Percentiles rank a stretch among this genome's conserved stretches.
Evolutionary conservation across 805 yeast genomes (phyloP).

Genomic region (Cyberlindnera suaveolens): DNA sequence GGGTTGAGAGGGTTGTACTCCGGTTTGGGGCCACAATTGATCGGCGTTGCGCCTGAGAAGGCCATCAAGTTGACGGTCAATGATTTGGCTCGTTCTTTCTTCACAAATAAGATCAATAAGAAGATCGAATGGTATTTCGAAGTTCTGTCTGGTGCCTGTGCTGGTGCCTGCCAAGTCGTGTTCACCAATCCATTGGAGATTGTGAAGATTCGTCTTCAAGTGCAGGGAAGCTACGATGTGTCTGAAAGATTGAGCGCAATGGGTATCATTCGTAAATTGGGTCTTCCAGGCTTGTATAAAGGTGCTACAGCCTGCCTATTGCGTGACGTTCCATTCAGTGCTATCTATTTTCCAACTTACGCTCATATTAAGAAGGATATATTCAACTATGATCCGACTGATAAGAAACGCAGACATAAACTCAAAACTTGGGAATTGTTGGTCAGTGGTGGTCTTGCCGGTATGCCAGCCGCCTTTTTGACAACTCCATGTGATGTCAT

Average conservation of each 20-base stretch:
- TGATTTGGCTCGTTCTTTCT: constrained; percentile 73
- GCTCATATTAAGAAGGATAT: constrained; percentile 83
- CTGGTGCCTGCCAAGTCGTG: constrained; percentile 94
- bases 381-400: constrained; percentile 74
- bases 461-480: constrained; percentile 94
- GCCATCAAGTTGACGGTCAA: constrained; percentile 94
- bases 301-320: constrained; percentile 88
- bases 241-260: constrained; percentile 41
- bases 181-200: constrained; percentile 96
- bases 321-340: constrained; percentile 95
- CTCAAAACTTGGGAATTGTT: constrained; percentile 81
- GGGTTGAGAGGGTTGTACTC: constrained; percentile 85
- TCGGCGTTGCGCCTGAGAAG: constrained; percentile 98
- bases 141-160: constrained; percentile 82
- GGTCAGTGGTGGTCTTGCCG: constrained; percentile 88
- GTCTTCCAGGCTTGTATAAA: constrained; percentile 79
- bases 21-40: constrained; percentile 88
- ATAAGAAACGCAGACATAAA: constrained; percentile 47
- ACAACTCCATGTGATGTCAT: constrained; percentile 97
- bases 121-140: constrained; percentile 54
- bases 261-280: constrained; percentile 70
- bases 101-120: constrained; percentile 48
- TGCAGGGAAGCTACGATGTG: constrained; percentile 64
- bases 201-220: constrained; percentile 90
- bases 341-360: constrained; percentile 95